These are phyloP conservation scores for Stagonosporopsis chrysanthemi DNA, from an alignment of 2,329 filamentous ascomycete species.

Conservation along the genomic window DNA sequence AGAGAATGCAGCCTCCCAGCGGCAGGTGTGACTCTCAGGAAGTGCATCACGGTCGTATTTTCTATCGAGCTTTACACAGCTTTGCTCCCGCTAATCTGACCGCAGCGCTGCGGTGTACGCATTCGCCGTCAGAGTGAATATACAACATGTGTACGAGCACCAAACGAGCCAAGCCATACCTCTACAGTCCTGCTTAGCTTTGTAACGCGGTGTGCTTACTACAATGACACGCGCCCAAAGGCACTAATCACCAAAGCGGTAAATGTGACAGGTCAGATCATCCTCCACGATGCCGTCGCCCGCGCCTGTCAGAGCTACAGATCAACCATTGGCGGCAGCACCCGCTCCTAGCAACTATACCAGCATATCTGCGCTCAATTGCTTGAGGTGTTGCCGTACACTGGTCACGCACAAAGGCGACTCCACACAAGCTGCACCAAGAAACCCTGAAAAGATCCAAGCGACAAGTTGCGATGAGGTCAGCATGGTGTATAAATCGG, in stretches of 20 bases:
- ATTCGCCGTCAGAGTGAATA: not conserved
- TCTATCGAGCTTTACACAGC: not conserved
- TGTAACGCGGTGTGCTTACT: slow-evolving; percentile 25
- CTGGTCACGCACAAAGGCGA: not conserved
- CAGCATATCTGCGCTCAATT: not conserved
- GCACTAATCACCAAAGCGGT: slow-evolving; percentile 25
- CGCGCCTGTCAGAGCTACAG: slow-evolving; percentile 5
- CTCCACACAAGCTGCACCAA: not conserved
- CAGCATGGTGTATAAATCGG: slow-evolving; percentile 6
- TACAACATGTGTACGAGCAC: not conserved
- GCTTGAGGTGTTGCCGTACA: not conserved
- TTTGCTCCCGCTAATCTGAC: slow-evolving; percentile 3
- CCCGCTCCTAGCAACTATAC: not conserved
- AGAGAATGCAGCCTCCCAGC: not conserved
- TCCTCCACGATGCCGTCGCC: slow-evolving; percentile 8
- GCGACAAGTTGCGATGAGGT: not conserved
- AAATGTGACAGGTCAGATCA: slow-evolving; percentile 24
- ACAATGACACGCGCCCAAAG: slow-evolving; percentile 18
- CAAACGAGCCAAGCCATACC: not conserved
- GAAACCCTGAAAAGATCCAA: not conserved
- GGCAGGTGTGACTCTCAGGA: not conserved
- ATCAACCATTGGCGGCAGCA: not conserved
- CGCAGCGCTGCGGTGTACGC: slow-evolving; percentile 5
- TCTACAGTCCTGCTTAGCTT: slow-evolving; percentile 3
- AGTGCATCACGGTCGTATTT: not conserved